Evolutionary conservation across 192 early-diverging fungal species (phyloP).

Genomic region (Phycomyces blakesleeanus): DNA sequence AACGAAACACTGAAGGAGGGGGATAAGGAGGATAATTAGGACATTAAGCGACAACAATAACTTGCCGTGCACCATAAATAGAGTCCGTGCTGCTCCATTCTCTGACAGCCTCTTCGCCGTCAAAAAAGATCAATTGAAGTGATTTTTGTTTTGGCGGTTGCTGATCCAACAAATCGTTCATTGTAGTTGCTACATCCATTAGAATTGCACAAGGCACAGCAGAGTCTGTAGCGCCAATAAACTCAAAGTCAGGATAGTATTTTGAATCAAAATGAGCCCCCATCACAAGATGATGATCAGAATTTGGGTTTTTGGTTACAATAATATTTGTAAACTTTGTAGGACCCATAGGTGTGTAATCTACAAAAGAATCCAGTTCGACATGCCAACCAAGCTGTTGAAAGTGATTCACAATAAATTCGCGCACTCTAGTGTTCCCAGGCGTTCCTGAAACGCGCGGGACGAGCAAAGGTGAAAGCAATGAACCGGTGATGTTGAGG

Average conservation of each 20-base stretch:
- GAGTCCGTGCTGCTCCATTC: constrained; percentile 79
- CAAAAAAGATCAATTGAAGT: constrained; percentile 93
- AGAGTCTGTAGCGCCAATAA: constrained; percentile 89
- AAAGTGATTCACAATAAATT: constrained; percentile 66
- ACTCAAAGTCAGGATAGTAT: constrained; percentile 58
- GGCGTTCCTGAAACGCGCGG: constrained; percentile 77
- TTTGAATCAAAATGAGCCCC: constrained; percentile 95
- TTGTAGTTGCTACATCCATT: constrained; percentile 72
- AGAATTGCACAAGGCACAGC: constrained; percentile 89
- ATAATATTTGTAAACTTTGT: constrained; percentile 85
- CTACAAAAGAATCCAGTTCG: constrained; percentile 75
- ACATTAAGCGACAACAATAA: background rate
- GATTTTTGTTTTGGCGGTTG: constrained; percentile 42
- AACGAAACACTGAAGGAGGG: background rate
- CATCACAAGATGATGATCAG: constrained; percentile 69
- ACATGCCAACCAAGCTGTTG: constrained; percentile 71
- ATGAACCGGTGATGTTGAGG: constrained; percentile 41
- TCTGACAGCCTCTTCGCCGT: constrained; percentile 91
- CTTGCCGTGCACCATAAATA: constrained; percentile 77
- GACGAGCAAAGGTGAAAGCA: constrained; percentile 71
- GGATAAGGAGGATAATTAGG: too few species aligned
- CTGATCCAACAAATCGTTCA: constrained; percentile 58
- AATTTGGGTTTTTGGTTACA: constrained; percentile 79
- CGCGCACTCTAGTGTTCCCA: constrained; percentile 63
- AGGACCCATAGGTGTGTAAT: constrained; percentile 70